These are phyloP conservation scores for Huntiella omanensis DNA, from an alignment of 2,329 filamentous ascomycete genomes.

Conservation along the genomic window DNA sequence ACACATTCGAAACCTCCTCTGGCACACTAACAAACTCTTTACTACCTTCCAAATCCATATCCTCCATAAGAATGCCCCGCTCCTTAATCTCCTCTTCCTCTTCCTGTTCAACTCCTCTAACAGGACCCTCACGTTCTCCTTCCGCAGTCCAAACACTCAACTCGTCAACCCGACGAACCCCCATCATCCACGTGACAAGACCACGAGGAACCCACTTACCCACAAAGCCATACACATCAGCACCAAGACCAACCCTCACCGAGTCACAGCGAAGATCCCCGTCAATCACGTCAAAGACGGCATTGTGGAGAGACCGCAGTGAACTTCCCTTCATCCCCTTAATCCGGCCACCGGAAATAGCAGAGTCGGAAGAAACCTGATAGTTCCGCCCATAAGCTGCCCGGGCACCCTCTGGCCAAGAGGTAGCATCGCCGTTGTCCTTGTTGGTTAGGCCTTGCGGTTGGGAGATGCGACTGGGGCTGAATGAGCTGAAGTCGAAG, in stretches of 20 bases:
- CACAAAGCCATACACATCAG: slow-evolving; percentile 67
- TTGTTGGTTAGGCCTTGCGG: slow-evolving; percentile 22
- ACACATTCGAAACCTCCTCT: slow-evolving; percentile 18
- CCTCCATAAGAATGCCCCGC: slow-evolving; percentile 1
- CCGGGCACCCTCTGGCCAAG: slow-evolving; percentile 44
- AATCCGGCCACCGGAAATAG: slow-evolving; percentile 36
- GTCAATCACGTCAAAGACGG: slow-evolving; percentile 77
- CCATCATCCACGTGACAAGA: slow-evolving; percentile 88
- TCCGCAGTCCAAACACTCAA: slow-evolving; percentile 29
- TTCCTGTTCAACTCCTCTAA: background rate
- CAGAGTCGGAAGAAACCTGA: slow-evolving; percentile 33
- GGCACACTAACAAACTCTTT: slow-evolving; percentile 32
- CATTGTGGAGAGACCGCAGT: slow-evolving; percentile 62
- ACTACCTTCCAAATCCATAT: slow-evolving; percentile 15
- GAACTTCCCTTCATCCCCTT: slow-evolving; percentile 49
- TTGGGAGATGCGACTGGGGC: slow-evolving; percentile 22
- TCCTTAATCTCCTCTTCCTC: slow-evolving; percentile 12
- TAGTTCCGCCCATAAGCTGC: slow-evolving; percentile 45
- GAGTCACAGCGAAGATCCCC: slow-evolving; percentile 40
- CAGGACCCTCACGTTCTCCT: background rate
- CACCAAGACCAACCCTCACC: slow-evolving; percentile 68
- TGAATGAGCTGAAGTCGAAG: slow-evolving; percentile 61
- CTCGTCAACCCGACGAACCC: slow-evolving; percentile 44
- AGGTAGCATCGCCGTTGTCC: slow-evolving; percentile 27
- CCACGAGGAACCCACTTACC: slow-evolving; percentile 60